Conservation (phyloP, 179 eudicot genomes). For the Drosera spatulata region DNA sequence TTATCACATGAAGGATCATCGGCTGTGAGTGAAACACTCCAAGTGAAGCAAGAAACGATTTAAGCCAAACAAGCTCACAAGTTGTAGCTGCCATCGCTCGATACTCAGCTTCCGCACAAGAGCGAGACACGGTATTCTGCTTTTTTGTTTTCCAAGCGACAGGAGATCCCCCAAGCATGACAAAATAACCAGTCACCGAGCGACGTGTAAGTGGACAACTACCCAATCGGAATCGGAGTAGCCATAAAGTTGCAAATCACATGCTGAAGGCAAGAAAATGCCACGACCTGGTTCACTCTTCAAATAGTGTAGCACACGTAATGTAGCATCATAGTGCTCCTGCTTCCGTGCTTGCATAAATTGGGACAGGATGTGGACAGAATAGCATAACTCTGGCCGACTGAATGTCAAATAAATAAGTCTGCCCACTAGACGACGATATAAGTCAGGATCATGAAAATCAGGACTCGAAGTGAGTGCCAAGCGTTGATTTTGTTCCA, state of each 20-base stretch:
- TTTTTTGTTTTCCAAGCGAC: conserved; percentile 1
- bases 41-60: not conserved
- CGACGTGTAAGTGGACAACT: not conserved
- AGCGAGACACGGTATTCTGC: not conserved
- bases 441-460: not conserved
- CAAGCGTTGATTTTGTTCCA: not conserved
- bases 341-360: not conserved
- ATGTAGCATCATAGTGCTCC: not conserved
- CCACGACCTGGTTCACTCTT: too few species aligned
- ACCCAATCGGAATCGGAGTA: conserved; percentile 5
- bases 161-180: not conserved
- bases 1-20: conserved; percentile 1
- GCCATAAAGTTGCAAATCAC: too few species aligned
- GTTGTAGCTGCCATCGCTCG: not conserved
- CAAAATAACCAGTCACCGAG: not conserved
- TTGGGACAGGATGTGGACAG: not conserved
- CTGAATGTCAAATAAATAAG: not conserved
- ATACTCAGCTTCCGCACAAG: not conserved
- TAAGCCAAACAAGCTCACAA: not conserved
- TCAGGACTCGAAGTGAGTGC: too few species aligned
- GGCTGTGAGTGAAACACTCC: not conserved
- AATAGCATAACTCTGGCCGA: not conserved
- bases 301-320: not conserved
- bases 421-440: not conserved
- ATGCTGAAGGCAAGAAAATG: too few species aligned